Percentiles rank a stretch among this genome's conserved stretches.
phyloP scores from a whole-genome alignment of 192 early-diverging fungal genomes.

The Coemansia sp. region DNA sequence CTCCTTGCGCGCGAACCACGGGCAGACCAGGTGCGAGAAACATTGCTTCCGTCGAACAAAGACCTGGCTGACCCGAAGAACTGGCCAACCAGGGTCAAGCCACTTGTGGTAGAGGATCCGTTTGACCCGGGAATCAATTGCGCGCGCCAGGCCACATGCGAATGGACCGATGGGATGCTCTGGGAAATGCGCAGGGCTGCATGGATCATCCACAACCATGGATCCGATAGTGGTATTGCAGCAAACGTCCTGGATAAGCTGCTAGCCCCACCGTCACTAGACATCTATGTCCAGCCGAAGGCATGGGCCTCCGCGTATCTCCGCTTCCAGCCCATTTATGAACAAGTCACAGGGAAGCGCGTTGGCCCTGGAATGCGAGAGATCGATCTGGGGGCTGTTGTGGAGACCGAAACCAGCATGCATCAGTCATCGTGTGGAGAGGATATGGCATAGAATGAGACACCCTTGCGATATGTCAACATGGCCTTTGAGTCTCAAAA shows the following conservation, averaged over 20 bases:
- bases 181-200: constrained; percentile 55
- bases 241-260: constrained; percentile 13
- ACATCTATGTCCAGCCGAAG: constrained; percentile 11
- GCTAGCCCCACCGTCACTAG: constrained; percentile 14
- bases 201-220: constrained; percentile 6
- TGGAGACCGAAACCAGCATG: background rate
- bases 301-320: constrained; percentile 30
- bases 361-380: background rate
- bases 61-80: constrained; percentile 10
- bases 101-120: constrained; percentile 45
- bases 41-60: background rate
- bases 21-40: background rate
- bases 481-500: too few species aligned
- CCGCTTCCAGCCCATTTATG: constrained; percentile 2
- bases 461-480: too few species aligned
- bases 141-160: constrained; percentile 32
- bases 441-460: too few species aligned
- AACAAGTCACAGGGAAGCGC: background rate
- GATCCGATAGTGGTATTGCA: background rate
- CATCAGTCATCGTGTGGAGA: too few species aligned
- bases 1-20: constrained; percentile 18
- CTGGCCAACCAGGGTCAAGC: constrained; percentile 22
- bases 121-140: constrained; percentile 36
- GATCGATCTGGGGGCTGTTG: background rate
- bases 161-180: constrained; percentile 42